phyloP scores from a whole-genome alignment of 805 yeast genomes.

The Starmerella potacharoeniae region DNA sequence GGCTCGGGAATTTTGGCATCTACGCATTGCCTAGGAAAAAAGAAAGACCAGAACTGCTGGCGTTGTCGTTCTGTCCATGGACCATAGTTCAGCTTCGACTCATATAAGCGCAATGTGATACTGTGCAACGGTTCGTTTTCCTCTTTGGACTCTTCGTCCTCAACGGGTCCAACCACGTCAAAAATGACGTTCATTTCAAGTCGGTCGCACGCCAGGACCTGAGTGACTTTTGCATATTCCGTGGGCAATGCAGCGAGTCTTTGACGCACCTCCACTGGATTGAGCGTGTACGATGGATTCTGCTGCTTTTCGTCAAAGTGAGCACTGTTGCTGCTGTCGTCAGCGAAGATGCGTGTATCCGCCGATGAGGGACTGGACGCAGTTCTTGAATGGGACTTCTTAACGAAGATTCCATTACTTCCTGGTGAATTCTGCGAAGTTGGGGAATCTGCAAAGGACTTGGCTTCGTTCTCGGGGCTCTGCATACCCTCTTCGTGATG shows the following conservation, averaged over 20 bases:
- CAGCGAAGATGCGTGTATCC: background rate
- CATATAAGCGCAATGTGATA: constrained; percentile 44
- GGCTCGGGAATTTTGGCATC: constrained; percentile 39
- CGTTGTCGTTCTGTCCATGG: constrained; percentile 94
- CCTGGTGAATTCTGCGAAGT: background rate
- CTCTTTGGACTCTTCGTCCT: background rate
- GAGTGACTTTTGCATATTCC: constrained; percentile 77
- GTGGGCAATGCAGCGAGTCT: constrained; percentile 26
- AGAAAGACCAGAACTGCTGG: constrained; percentile 45
- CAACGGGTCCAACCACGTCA: constrained; percentile 58
- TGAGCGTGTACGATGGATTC: background rate
- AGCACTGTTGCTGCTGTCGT: background rate
- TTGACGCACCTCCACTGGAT: constrained; percentile 24
- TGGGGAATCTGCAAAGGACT: background rate
- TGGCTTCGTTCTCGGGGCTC: background rate
- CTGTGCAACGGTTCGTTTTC: constrained; percentile 32
- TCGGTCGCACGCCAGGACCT: constrained; percentile 49
- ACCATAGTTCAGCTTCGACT: constrained; percentile 69
- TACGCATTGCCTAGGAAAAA: constrained; percentile 44
- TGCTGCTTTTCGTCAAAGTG: background rate
- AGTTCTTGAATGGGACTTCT: background rate
- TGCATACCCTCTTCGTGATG: background rate
- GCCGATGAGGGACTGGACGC: background rate
- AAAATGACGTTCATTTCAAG: constrained; percentile 49
- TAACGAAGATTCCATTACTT: background rate